These are phyloP conservation scores for Phytophthora melonis DNA, from an alignment of 352 stramenopile species.

Conservation along the genomic window DNA sequence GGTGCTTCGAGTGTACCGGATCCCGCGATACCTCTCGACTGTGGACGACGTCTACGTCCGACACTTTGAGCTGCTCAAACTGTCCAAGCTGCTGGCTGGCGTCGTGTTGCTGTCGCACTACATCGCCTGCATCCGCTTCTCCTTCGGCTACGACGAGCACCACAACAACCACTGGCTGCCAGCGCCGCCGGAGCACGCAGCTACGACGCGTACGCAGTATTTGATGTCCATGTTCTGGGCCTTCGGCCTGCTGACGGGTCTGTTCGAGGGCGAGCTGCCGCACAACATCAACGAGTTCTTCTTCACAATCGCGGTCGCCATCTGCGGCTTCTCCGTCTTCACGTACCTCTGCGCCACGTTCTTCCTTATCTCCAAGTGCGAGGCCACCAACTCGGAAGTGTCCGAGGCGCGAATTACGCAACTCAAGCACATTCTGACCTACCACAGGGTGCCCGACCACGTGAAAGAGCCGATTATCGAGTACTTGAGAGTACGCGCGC, in stretches of 20 bases:
- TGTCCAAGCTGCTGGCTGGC: slow-evolving; percentile 54
- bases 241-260: slow-evolving; percentile 57
- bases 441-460: slow-evolving; percentile 53
- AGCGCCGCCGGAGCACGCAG: neutral
- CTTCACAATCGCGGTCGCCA: slow-evolving; percentile 62
- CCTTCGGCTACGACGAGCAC: slow-evolving; percentile 53
- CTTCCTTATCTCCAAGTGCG: slow-evolving; percentile 77
- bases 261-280: slow-evolving; percentile 64
- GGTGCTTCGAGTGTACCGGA: slow-evolving; percentile 41
- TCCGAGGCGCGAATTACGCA: slow-evolving; percentile 65
- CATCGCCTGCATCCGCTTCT: slow-evolving; percentile 61
- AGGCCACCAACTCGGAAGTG: slow-evolving; percentile 52
- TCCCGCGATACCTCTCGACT: slow-evolving; percentile 51
- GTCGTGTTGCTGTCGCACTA: slow-evolving; percentile 56
- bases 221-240: slow-evolving; percentile 65
- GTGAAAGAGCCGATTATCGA: slow-evolving; percentile 53
- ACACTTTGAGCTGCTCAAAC: slow-evolving; percentile 63
- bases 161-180: slow-evolving; percentile 55
- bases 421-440: slow-evolving; percentile 63
- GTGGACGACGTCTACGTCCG: slow-evolving; percentile 67
- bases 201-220: slow-evolving; percentile 39
- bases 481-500: slow-evolving; percentile 49
- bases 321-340: slow-evolving; percentile 66
- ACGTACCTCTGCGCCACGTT: slow-evolving; percentile 69
- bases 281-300: slow-evolving; percentile 50